Evolutionary conservation across 2,329 filamentous ascomycete genomes (phyloP).

Genomic region (Tolypocladium inflatum): DNA sequence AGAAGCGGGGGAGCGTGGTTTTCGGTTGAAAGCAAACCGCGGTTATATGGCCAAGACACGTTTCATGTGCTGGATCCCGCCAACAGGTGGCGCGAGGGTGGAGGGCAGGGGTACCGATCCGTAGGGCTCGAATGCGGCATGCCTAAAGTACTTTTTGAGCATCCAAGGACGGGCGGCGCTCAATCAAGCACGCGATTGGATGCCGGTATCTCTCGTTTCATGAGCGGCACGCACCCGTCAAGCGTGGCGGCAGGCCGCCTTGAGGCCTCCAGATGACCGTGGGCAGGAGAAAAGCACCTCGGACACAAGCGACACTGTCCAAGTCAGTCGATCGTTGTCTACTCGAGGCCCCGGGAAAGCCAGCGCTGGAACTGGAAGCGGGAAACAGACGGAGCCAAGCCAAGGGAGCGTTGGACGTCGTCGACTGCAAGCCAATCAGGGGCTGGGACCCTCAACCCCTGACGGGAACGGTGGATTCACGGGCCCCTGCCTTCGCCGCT

Average conservation of each 20-base stretch:
- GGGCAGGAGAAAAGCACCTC: background rate
- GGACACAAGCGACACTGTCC: too few species aligned
- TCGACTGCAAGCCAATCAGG: constrained; percentile 1
- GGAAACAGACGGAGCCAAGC: background rate
- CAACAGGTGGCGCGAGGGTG: background rate
- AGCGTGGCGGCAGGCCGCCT: background rate
- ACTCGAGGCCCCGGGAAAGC: background rate
- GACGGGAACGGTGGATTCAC: background rate
- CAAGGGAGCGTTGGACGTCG: background rate
- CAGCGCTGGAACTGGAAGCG: background rate
- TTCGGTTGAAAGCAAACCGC: background rate
- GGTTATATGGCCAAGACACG: background rate
- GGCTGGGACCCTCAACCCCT: constrained; percentile 4
- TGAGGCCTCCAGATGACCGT: background rate
- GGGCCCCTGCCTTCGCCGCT: background rate
- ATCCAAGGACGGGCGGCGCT: background rate
- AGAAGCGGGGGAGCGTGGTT: background rate
- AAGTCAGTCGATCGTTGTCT: too few species aligned
- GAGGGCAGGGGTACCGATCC: background rate
- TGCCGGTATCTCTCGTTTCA: background rate
- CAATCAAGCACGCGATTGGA: background rate
- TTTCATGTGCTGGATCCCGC: background rate
- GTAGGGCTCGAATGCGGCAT: background rate
- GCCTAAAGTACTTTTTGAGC: background rate
- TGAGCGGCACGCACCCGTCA: background rate